Conservation (phyloP, 208 protist genomes). For the Crithidia bombi region DNA sequence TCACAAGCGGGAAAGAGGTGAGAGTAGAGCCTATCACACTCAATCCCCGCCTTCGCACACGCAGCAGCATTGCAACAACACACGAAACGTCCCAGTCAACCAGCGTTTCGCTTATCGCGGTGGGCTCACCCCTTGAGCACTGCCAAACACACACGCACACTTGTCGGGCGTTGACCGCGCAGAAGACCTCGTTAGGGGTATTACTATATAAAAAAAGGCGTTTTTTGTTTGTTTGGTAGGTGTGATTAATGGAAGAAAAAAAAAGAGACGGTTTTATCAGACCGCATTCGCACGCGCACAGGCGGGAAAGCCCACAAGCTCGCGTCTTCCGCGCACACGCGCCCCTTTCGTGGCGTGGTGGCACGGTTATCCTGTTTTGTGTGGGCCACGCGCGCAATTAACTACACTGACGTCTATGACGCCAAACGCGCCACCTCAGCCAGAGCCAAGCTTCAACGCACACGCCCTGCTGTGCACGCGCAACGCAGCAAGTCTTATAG, state of each 20-base stretch:
- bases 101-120: conserved; percentile 6
- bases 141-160: not conserved
- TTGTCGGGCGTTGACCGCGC: not conserved
- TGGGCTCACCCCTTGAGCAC: not conserved
- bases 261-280: conserved; percentile 10
- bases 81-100: not conserved
- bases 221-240: conserved; percentile 5
- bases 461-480: conserved; percentile 6
- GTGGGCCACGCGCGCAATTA: not conserved
- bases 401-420: not conserved
- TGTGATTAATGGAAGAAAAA: not conserved
- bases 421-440: not conserved
- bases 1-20: not conserved
- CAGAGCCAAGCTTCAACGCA: not conserved
- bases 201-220: conserved; percentile 17
- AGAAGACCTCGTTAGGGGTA: not conserved
- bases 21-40: not conserved
- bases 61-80: conserved; percentile 17
- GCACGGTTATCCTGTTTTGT: not conserved
- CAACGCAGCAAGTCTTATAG: conserved; percentile 7
- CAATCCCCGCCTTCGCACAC: not conserved
- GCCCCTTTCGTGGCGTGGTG: not conserved
- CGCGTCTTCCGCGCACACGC: not conserved
- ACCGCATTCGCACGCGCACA: not conserved
- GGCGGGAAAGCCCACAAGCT: not conserved